Evolutionary conservation across 2,329 filamentous ascomycete genomes (phyloP).

Genomic region (Exophiala xenobiotica): DNA sequence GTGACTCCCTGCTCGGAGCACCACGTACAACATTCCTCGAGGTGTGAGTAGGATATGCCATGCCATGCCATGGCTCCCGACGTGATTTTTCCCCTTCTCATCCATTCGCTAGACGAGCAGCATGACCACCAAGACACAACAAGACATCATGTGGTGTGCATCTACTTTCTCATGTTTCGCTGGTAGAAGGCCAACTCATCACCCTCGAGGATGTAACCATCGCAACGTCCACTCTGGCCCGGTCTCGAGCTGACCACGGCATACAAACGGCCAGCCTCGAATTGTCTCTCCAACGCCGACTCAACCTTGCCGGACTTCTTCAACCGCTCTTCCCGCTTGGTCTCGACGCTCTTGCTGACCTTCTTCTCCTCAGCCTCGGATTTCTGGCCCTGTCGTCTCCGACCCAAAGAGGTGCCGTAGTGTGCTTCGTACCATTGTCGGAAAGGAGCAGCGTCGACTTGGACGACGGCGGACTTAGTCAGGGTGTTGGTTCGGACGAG

Average conservation of each 20-base stretch:
- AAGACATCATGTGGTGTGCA: too few relatives aligned
- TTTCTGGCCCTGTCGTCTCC: conserved; percentile 81
- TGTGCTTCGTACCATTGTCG: conserved; percentile 99
- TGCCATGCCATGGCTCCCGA: not conserved
- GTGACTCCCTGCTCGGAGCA: not conserved
- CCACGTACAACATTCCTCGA: not conserved
- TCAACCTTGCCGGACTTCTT: conserved; percentile 90
- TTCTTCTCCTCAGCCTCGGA: conserved; percentile 65
- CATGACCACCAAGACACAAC: too few relatives aligned
- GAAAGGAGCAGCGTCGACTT: conserved; percentile 98
- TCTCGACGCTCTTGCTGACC: conserved; percentile 94
- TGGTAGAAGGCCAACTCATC: conserved; percentile 99
- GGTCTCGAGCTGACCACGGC: conserved; percentile 90
- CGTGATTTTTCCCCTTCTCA: not conserved
- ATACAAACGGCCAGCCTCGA: conserved; percentile 97
- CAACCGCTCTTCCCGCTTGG: conserved; percentile 91
- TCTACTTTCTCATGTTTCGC: conserved; percentile 97
- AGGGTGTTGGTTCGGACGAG: conserved; percentile 99
- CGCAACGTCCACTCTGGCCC: conserved; percentile 92
- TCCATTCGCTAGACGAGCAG: too few relatives aligned
- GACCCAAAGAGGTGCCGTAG: conserved; percentile 89
- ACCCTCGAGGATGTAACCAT: conserved; percentile 98
- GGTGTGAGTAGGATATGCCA: not conserved
- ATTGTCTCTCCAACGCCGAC: conserved; percentile 89
- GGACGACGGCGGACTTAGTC: conserved; percentile 97